A percentile compares a stretch with the other conserved stretches of the same genome.
These are phyloP conservation scores for Hyphopichia burtonii DNA, from an alignment of 1,139 yeast genomes.

Conservation along the genomic window DNA sequence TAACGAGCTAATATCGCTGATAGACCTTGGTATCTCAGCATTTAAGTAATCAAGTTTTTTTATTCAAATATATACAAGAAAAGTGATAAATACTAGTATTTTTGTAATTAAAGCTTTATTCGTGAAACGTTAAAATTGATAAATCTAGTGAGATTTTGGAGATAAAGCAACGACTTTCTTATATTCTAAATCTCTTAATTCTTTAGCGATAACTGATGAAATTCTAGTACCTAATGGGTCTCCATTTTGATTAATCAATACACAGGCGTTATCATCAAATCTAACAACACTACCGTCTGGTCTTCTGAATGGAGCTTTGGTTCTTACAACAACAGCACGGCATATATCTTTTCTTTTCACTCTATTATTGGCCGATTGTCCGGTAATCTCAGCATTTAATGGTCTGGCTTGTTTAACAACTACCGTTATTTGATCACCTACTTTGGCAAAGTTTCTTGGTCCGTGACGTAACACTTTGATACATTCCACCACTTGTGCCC, in stretches of 20 bases:
- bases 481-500: constrained; percentile 94
- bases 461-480: constrained; percentile 90
- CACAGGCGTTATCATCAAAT: constrained; percentile 97
- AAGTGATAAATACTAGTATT: constrained; percentile 1
- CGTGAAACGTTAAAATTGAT: not conserved
- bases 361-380: constrained; percentile 70
- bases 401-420: constrained; percentile 94
- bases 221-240: constrained; percentile 97
- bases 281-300: constrained; percentile 84
- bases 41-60: constrained; percentile 12
- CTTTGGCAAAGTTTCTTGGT: constrained; percentile 77
- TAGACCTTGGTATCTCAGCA: constrained; percentile 24
- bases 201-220: constrained; percentile 88
- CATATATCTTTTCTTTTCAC: constrained; percentile 95
- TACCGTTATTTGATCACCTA: constrained; percentile 91
- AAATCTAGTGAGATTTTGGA: constrained; percentile 66
- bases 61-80: constrained; percentile 1
- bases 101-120: constrained; percentile 3
- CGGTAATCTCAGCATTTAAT: constrained; percentile 57
- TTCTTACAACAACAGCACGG: constrained; percentile 93
- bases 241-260: constrained; percentile 82
- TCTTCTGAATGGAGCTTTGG: constrained; percentile 82
- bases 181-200: constrained; percentile 78
- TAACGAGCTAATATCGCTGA: constrained; percentile 20
- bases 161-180: constrained; percentile 90